These are phyloP conservation scores for Melampsora occidentalis DNA, from an alignment of 1,284 basidiomycete species.

Conservation along the genomic window DNA sequence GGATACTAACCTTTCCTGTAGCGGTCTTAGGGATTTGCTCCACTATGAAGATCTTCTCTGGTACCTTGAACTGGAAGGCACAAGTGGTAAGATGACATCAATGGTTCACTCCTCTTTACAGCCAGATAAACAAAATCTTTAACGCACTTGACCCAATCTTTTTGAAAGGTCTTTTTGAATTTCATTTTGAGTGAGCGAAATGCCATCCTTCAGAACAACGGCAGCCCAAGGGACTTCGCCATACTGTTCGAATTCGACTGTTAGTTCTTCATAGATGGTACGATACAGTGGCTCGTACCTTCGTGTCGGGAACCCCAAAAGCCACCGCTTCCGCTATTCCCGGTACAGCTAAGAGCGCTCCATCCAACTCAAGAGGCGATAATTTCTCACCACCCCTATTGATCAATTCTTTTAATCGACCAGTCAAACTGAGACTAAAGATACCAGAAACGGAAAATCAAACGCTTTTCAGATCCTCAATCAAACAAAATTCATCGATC, in stretches of 20 bases:
- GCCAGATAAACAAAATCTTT: background rate
- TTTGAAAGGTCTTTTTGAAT: constrained; percentile 49
- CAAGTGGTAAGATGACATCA: background rate
- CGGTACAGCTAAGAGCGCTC: constrained; percentile 57
- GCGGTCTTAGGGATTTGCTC: constrained; percentile 54
- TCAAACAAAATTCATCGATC: background rate
- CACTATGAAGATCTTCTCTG: constrained; percentile 53
- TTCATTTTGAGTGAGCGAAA: constrained; percentile 47
- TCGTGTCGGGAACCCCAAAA: constrained; percentile 55
- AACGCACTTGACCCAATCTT: constrained; percentile 48
- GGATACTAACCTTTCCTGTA: constrained; percentile 47
- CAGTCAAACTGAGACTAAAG: constrained; percentile 46
- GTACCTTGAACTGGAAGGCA: constrained; percentile 53
- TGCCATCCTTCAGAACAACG: constrained; percentile 50
- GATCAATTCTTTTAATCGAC: constrained; percentile 53
- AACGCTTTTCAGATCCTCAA: constrained; percentile 60
- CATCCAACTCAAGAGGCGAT: constrained; percentile 64
- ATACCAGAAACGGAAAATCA: constrained; percentile 6
- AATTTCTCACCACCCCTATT: constrained; percentile 65
- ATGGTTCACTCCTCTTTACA: background rate
- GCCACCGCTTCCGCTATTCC: constrained; percentile 60
- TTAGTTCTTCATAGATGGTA: background rate
- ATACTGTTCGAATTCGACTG: constrained; percentile 45
- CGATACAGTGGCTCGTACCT: constrained; percentile 48
- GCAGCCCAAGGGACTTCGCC: constrained; percentile 54